Conservation (phyloP, 2,329 filamentous ascomycete genomes). For the Aspergillus nomiae region DNA sequence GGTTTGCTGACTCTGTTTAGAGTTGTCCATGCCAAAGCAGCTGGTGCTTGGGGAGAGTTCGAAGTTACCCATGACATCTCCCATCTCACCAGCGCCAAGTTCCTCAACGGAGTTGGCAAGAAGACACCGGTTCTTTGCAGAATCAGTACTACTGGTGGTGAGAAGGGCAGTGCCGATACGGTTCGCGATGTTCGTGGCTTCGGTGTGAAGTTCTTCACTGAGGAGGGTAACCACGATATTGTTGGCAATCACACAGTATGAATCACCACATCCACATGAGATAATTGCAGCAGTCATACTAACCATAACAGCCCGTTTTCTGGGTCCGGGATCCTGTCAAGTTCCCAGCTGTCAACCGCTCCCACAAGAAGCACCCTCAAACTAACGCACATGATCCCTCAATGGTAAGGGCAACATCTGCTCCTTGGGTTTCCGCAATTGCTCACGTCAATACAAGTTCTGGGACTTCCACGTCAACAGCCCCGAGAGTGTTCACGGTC, state of each 20-base stretch:
- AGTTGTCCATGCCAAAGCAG: constrained; percentile 63
- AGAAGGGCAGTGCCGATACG: constrained; percentile 52
- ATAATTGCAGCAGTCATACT: background rate
- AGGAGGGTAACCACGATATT: constrained; percentile 49
- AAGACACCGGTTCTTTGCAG: constrained; percentile 54
- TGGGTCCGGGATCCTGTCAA: constrained; percentile 49
- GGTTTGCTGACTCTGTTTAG: constrained; percentile 14
- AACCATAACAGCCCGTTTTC: constrained; percentile 40
- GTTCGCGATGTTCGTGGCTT: constrained; percentile 54
- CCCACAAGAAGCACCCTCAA: constrained; percentile 67
- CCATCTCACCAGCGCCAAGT: constrained; percentile 57
- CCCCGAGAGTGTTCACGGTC: constrained; percentile 60
- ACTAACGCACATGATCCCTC: constrained; percentile 67
- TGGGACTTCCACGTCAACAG: constrained; percentile 62
- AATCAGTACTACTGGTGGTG: constrained; percentile 51
- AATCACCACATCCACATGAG: background rate
- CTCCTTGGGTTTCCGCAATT: background rate
- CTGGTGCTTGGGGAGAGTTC: constrained; percentile 61
- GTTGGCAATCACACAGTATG: constrained; percentile 26
- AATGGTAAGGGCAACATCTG: constrained; percentile 39
- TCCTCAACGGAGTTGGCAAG: constrained; percentile 58
- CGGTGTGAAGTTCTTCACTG: constrained; percentile 55
- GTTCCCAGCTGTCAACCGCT: constrained; percentile 52
- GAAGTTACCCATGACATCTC: constrained; percentile 62
- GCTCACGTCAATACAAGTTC: constrained; percentile 45